Base-by-base conservation (phyloP, 2,329 filamentous ascomycete genomes). In the Colletotrichum echinochloae region DNA sequence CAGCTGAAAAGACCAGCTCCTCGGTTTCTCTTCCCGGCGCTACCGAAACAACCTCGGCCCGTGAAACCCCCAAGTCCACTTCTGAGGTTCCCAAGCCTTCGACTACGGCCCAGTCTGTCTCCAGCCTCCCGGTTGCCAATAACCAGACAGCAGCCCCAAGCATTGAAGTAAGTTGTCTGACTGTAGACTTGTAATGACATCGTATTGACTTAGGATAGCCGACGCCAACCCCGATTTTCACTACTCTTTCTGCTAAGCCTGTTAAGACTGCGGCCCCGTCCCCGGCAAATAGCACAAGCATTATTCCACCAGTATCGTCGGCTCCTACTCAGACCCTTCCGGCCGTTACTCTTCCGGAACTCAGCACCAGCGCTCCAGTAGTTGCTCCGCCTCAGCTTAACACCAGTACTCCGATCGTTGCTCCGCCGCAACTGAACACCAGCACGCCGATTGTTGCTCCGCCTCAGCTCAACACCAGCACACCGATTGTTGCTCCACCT, bases 241-340 rank as follows among this genome's bases (percentile, higher is more conserved):
- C 35, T 37, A 33, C 30, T 20, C 18, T 60, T 33, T 20, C 65
- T 39, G 33, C 49, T 18, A 18, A 49, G 37, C 60, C 60, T 18
- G 35, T 35, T 30, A 33, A 61, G 8, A 46, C 33, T 16, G 30
- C 41, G 5, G 20, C 18, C 23, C 18, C 48, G 8, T n/a, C 28
- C 18, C 37, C 26, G 14, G 67, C 46, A 14, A 41, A 60, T 49
- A 63, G 48, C 18, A 51, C 54, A 57, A 72, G 70, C 1, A 71
- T 71, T 48, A 71, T 46, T 55, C 66, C 64, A 37, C 61, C 60
- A 5, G 60, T 65, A 23, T 55, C 66, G 2, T 61, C 41, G 33
- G 41, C 51, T 30, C 44, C 67, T 23, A 51, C 66, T 28, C 26
- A 35, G 51, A 61, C 30, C 14, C 44, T 52, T 12, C 54, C 54